Base-by-base conservation (phyloP, 345 rosid genomes). In the Gossypium sturtianum region DNA sequence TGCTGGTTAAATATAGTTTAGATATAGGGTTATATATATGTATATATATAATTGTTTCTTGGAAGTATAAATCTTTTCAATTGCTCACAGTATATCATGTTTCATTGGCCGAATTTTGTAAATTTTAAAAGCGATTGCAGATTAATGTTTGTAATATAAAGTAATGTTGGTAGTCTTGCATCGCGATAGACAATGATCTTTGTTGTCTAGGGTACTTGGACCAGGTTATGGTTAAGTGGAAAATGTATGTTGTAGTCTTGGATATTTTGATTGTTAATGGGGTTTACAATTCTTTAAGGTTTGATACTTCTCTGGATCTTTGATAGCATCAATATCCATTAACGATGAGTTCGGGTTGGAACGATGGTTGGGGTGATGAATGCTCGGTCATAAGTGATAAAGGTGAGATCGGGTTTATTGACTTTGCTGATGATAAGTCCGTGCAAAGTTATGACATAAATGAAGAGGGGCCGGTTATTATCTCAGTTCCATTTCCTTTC, bases 401-500 rank as follows among this genome's bases (percentile, higher is more conserved):
- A 72, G 88, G 84, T 7, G 87, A 85, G 54, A 81, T 88, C 1
- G 88, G 87, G 19, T 88, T 78, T 68, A 79, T 84, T 62, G 89
- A 88, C 72, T 76, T 68, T 62, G 85, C 83, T 66, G 74, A 87
- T n/a, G 86, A 85, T 72, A 75, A 63, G 34, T 82, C 87, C 10
- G 77, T 82, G 6, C 79, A 69, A 52, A 77, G 80, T 66, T 85
- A 80, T 54, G 80, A 83, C 52, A 82, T 80, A 16, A 61, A 10
- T 2, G 85, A 73, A 47, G 89, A 80, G 72, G 88, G 87, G 2
- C 86, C 80, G 0, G 78, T 87, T 38, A 3, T 68, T n/a, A 67
- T 89, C 11, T 87, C 90, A 0, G 73, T 62, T 19, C 93, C 93
- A 54, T 89, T 87, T 71, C 86, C 85, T 9, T 74, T 86, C 41